Conservation (phyloP, 164 flowering plant species). For the Dillenia suffruticosa region DNA sequence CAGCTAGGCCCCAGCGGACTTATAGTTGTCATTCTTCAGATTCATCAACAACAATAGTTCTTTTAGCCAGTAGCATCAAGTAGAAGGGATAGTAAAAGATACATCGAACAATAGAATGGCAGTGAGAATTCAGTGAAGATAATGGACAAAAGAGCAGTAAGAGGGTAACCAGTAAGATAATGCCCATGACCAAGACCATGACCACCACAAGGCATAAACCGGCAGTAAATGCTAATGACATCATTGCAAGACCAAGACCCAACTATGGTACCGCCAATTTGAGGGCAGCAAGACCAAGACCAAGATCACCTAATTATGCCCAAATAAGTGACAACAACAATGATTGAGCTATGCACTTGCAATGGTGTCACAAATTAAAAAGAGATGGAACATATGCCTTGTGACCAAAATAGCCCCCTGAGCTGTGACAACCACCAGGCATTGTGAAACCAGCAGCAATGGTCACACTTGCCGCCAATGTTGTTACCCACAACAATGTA, state of each 20-base stretch:
- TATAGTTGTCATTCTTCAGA: too few species aligned
- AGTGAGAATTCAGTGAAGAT: too few species aligned
- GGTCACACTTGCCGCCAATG: constrained; percentile 12
- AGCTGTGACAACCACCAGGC: constrained; percentile 11
- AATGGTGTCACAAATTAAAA: constrained; percentile 4
- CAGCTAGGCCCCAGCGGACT: too few species aligned
- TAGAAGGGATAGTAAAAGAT: too few species aligned
- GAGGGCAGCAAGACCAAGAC: background rate
- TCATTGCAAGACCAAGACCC: constrained; percentile 5
- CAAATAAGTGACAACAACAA: constrained; percentile 3
- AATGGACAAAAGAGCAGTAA: too few species aligned
- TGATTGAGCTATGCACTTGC: constrained; percentile 6
- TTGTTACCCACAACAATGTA: constrained; percentile 14
- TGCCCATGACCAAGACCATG: too few species aligned
- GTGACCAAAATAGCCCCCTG: background rate
- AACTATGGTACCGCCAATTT: background rate
- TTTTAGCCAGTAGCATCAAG: too few species aligned
- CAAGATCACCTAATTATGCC: constrained; percentile 7
- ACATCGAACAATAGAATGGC: too few species aligned
- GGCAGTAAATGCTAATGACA: constrained; percentile 10
- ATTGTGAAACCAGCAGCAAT: constrained; percentile 19
- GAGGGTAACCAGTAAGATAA: too few species aligned
- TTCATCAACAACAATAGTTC: too few species aligned
- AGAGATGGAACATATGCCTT: background rate
- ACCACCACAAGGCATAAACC: too few species aligned